Percentiles rank a stretch among this genome's conserved stretches.
Evolutionary conservation across 148 eudicot genomes (phyloP).

Genomic region (Cornus florida): DNA sequence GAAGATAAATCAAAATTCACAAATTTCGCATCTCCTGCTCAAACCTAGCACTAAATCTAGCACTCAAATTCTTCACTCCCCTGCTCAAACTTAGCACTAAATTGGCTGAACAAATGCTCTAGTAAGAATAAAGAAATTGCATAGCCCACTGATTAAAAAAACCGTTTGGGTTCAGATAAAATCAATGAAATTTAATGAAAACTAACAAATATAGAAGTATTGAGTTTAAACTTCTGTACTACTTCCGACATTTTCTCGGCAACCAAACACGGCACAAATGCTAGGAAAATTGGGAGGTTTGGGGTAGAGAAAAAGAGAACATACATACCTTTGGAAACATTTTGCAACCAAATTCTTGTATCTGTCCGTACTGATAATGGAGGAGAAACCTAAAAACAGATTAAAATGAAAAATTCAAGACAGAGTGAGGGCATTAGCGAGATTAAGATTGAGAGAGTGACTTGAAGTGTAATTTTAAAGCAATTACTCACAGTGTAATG

Average conservation of each 20-base stretch:
- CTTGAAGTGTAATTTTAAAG: background rate
- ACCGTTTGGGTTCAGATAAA: background rate
- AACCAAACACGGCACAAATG: background rate
- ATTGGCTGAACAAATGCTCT: constrained; percentile 24
- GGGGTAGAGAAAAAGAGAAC: background rate
- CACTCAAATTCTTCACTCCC: constrained; percentile 26
- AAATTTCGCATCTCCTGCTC: too few relatives aligned
- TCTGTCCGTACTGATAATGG: too few relatives aligned
- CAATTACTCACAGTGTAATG: constrained; percentile 15
- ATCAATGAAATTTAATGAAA: background rate
- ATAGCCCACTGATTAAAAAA: too few relatives aligned
- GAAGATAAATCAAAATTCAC: too few relatives aligned
- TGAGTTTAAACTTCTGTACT: background rate
- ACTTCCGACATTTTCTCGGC: background rate
- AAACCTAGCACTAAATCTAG: too few relatives aligned
- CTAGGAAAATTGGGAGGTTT: background rate
- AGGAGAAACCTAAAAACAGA: too few relatives aligned
- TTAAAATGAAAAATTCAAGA: background rate
- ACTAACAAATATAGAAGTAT: too few relatives aligned
- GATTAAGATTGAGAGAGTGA: background rate
- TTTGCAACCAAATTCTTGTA: too few relatives aligned
- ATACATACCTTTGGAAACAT: constrained; percentile 39
- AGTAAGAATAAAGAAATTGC: constrained; percentile 10
- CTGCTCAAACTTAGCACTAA: constrained; percentile 23
- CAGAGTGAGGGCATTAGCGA: background rate